Percentiles rank a stretch among this genome's conserved stretches.
Evolutionary conservation across 148 eudicot genomes (phyloP).

Genomic region (Pharnaceum exiguum): DNA sequence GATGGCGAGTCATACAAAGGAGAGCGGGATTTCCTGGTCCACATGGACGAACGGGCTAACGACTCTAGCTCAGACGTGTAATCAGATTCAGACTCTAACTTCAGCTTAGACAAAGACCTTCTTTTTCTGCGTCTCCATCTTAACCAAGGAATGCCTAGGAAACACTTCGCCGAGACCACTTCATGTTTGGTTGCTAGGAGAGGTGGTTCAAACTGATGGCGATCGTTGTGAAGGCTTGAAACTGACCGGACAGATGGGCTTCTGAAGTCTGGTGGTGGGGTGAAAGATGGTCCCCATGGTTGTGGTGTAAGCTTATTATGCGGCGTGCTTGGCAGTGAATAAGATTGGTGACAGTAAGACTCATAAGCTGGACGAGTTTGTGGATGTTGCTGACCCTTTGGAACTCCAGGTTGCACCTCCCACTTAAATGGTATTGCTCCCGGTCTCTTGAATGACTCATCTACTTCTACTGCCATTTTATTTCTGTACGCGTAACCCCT

Average conservation of each 20-base stretch:
- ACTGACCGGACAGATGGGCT: slow-evolving; percentile 11
- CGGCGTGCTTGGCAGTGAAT: slow-evolving; percentile 18
- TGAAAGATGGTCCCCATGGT: slow-evolving; percentile 6
- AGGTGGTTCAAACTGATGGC: not conserved
- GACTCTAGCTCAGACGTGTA: not conserved
- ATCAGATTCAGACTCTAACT: slow-evolving; percentile 9
- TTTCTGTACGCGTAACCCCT: not conserved
- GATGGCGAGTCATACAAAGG: slow-evolving; percentile 21
- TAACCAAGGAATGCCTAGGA: slow-evolving; percentile 16
- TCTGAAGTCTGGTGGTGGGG: slow-evolving; percentile 12
- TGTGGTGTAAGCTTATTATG: slow-evolving; percentile 4
- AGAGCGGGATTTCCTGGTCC: slow-evolving; percentile 31
- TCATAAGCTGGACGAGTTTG: not conserved
- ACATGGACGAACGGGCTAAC: slow-evolving; percentile 30
- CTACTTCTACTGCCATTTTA: not conserved
- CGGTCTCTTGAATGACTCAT: slow-evolving; percentile 19
- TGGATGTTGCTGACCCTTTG: slow-evolving; percentile 1
- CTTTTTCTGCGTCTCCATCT: slow-evolving; percentile 6
- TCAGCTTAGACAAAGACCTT: slow-evolving; percentile 12
- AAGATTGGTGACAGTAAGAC: slow-evolving; percentile 3
- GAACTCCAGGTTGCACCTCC: slow-evolving; percentile 20
- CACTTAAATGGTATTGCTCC: slow-evolving; percentile 25
- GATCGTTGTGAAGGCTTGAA: not conserved
- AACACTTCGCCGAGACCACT: slow-evolving; percentile 8
- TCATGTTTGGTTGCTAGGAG: slow-evolving; percentile 1